Conservation (phyloP, 768 basidiomycete species). For the Phallus indusiatus region DNA sequence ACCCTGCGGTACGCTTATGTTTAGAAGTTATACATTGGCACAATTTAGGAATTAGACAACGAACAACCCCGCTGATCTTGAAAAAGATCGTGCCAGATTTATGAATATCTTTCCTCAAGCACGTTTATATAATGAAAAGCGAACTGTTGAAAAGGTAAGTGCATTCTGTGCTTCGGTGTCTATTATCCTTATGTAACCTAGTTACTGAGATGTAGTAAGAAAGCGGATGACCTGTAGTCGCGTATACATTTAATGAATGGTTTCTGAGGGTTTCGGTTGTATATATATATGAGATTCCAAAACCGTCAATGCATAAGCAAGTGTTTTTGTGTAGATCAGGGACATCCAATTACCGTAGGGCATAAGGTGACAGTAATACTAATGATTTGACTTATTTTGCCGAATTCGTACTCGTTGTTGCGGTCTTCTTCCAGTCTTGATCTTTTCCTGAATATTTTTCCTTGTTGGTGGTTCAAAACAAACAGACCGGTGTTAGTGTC, state of each 20-base stretch:
- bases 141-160: background rate
- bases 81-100: background rate
- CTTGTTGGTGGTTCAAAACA: too few species aligned
- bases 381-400: too few species aligned
- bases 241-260: background rate
- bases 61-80: background rate
- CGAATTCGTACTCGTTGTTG: too few species aligned
- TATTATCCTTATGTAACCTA: background rate
- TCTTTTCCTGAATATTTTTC: too few species aligned
- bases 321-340: background rate
- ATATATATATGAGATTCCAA: background rate
- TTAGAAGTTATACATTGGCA: background rate
- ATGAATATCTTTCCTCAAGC: background rate
- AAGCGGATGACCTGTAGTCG: too few species aligned
- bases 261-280: background rate
- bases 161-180: background rate
- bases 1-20: background rate
- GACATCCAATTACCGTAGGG: background rate
- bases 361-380: background rate
- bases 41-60: background rate
- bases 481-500: too few species aligned
- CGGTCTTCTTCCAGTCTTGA: too few species aligned
- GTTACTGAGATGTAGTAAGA: too few species aligned
- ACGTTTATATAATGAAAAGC: background rate
- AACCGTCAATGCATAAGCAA: background rate